phyloP scores from a whole-genome alignment of 2,329 filamentous ascomycete genomes.

The Scytalidium sp. region DNA sequence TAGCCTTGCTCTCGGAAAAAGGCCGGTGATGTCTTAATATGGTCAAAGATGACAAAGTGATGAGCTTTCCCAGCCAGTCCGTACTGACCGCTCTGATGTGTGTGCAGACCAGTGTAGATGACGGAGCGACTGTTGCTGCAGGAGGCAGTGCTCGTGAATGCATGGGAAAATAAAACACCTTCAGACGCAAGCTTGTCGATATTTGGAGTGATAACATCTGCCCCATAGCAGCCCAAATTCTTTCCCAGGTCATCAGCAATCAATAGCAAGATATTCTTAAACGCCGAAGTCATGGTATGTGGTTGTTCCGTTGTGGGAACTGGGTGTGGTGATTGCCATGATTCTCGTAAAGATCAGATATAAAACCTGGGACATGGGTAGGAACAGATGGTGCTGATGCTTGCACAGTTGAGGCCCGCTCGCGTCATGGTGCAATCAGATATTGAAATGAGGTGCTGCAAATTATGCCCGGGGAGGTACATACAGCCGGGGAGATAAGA shows the following conservation, averaged over 20 bases:
- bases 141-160: constrained; percentile 43
- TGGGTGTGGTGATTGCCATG: too few relatives aligned
- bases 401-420: too few relatives aligned
- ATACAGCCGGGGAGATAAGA: too few relatives aligned
- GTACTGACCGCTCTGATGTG: constrained; percentile 46
- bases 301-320: too few relatives aligned
- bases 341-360: too few relatives aligned
- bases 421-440: too few relatives aligned
- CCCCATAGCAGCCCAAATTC: constrained; percentile 34
- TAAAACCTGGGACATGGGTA: too few relatives aligned
- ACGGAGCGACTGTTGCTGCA: constrained; percentile 44
- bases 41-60: constrained; percentile 42
- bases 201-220: constrained; percentile 32
- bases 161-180: constrained; percentile 35
- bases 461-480: too few relatives aligned
- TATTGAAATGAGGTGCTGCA: too few relatives aligned
- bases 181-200: constrained; percentile 36
- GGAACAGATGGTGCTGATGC: too few relatives aligned
- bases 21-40: constrained; percentile 38
- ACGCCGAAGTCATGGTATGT: too few relatives aligned
- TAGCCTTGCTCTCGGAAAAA: constrained; percentile 38
- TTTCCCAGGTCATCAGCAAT: constrained; percentile 42
- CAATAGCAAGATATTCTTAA: constrained; percentile 35
- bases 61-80: constrained; percentile 35
- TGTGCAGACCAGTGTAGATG: constrained; percentile 47